phyloP scores from a whole-genome alignment of 73 alveolate species.

The Paramecium sonneborni region DNA sequence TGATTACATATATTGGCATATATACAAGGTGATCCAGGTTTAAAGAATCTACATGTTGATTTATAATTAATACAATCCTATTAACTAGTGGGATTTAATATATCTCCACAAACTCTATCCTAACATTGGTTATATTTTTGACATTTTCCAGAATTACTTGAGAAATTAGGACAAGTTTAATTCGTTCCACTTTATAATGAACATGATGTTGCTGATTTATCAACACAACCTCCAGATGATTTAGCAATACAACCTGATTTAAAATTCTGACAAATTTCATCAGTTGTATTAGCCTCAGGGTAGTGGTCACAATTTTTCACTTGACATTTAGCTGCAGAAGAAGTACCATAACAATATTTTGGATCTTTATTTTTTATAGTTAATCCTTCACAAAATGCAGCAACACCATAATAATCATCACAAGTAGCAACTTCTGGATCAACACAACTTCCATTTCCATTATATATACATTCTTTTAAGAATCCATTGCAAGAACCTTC shows the following conservation, averaged over 20 bases:
- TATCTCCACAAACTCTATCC: constrained; percentile 18
- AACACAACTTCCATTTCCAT: constrained; percentile 9
- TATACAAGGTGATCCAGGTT: neutral
- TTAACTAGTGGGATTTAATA: neutral
- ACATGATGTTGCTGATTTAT: neutral
- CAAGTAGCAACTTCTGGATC: neutral
- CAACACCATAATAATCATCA: neutral
- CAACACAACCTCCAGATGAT: neutral
- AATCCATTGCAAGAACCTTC: neutral
- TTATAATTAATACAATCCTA: neutral
- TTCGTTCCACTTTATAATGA: constrained; percentile 17
- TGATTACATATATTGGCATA: neutral
- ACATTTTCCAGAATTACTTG: neutral
- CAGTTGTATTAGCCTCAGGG: neutral
- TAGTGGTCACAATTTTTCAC: neutral
- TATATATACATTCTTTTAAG: neutral
- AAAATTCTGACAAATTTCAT: neutral
- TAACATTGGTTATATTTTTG: neutral
- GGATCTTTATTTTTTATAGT: neutral
- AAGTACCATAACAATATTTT: neutral
- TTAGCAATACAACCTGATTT: constrained; percentile 11
- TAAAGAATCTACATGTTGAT: constrained; percentile 16
- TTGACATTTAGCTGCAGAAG: neutral
- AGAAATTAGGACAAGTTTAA: neutral
- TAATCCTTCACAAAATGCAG: neutral